Base-by-base conservation (phyloP, 2,329 filamentous ascomycete genomes). In the Aspergillus terreus region DNA sequence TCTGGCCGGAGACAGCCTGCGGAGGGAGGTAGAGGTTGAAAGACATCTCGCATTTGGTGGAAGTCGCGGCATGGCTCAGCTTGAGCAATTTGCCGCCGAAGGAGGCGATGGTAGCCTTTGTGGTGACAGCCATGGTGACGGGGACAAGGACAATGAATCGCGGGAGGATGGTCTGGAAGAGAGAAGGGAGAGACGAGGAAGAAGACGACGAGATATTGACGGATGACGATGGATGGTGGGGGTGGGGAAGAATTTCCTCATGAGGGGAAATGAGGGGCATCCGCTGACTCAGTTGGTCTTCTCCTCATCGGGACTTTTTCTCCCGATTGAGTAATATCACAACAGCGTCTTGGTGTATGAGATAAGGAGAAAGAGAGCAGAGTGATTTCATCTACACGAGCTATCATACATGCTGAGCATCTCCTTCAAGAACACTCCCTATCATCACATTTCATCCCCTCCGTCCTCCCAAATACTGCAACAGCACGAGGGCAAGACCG, bases 1-100 rank as follows among this genome's bases (percentile, higher is more conserved):
- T 88, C 50, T 78, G 71, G 49, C 46, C 72, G 63, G 14, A 71
- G 63, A 56, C 74, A 50, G 88, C 83, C 63, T 85, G 79, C 2
- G 89, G 84, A 21, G 94, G 94, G 3, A 99, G 82, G 78, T 89
- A 99, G 63, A 99, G 81, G 76, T 95, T 95, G 67, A 97, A 83
- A 69, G 83, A 84, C 92, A 97, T 99, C 64, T 91, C 85, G 61
- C 90, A 96, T 63, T 83, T 84, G 51, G 90, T 95, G 55, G 83
- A 81, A 59, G 81, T 76, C 50, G 92, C 90, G 68, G 86, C 76
- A 81, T 99, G 94, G 63, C 86, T 84, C 56, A 99, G 88, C 80
- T 99, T 97, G 63, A 96, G 83, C 54, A 99, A 87, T 76, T 91
- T 91, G 69, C 94, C 94, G 69, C 92, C 92, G 70, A 96, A 97